phyloP scores from a whole-genome alignment of 331 rosid genomes.

The Acacia concinna region DNA sequence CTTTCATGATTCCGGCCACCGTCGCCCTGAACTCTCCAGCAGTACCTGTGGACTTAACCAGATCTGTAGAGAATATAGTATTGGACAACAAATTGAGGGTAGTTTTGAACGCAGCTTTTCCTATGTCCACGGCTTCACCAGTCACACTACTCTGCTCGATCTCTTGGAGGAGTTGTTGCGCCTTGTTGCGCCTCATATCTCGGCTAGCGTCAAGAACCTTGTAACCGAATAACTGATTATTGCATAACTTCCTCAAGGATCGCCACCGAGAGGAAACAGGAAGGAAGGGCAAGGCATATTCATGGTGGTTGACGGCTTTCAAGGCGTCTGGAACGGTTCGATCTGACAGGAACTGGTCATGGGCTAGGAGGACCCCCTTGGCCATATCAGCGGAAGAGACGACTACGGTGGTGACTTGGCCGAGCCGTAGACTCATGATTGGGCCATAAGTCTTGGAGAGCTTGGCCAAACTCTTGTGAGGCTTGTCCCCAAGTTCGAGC shows the following conservation, averaged over 20 bases:
- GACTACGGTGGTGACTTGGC: slow-evolving; percentile 28
- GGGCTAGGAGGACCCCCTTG: slow-evolving; percentile 39
- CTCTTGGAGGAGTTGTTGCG: slow-evolving; percentile 29
- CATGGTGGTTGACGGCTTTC: slow-evolving; percentile 20
- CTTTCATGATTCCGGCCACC: slow-evolving; percentile 38
- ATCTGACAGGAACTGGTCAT: slow-evolving; percentile 36
- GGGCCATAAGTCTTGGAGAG: slow-evolving; percentile 39
- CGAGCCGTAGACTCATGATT: slow-evolving; percentile 19
- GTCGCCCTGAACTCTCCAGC: slow-evolving; percentile 47
- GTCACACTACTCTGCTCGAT: neutral
- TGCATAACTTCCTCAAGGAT: slow-evolving; percentile 41
- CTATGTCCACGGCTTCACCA: neutral
- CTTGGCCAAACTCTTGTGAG: slow-evolving; percentile 47
- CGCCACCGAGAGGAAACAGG: slow-evolving; percentile 43
- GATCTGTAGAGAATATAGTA: slow-evolving; percentile 22
- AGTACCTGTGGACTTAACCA: slow-evolving; percentile 14
- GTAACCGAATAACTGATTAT: slow-evolving; percentile 28
- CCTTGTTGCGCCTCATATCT: slow-evolving; percentile 31
- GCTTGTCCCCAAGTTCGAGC: slow-evolving; percentile 43
- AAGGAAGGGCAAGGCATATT: slow-evolving; percentile 37
- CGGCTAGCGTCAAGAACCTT: slow-evolving; percentile 40
- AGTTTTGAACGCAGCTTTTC: slow-evolving; percentile 10
- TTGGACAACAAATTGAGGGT: slow-evolving; percentile 7
- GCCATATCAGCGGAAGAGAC: slow-evolving; percentile 41
- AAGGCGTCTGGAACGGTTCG: slow-evolving; percentile 34